phyloP scores from a whole-genome alignment of 2,329 filamentous ascomycete species.

The Endocalyx cinctus region DNA sequence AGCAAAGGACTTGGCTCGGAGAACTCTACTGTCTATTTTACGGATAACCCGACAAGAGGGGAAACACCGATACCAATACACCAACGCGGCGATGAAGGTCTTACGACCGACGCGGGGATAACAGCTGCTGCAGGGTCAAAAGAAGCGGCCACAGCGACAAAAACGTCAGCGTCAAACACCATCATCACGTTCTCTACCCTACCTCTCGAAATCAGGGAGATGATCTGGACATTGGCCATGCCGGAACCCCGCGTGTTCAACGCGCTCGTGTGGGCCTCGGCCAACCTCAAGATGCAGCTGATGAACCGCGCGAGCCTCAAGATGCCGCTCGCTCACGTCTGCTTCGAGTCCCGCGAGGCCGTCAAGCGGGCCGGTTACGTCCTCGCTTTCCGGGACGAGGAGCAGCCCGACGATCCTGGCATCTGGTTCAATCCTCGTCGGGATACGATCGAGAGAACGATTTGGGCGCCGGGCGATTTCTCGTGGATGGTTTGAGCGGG shows the following conservation, averaged over 20 bases:
- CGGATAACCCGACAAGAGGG: too few species aligned
- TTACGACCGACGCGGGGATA: too few species aligned
- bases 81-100: too few species aligned
- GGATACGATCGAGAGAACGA: constrained; percentile 20
- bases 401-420: constrained; percentile 20
- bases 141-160: too few species aligned
- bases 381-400: constrained; percentile 21
- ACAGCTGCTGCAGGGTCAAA: too few species aligned
- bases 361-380: constrained; percentile 20
- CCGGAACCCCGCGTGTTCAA: constrained; percentile 19
- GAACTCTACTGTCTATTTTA: too few species aligned
- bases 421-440: constrained; percentile 21
- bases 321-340: constrained; percentile 21
- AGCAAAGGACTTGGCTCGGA: too few species aligned
- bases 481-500: too few species aligned
- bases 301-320: constrained; percentile 17
- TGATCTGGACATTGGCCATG: constrained; percentile 23
- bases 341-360: constrained; percentile 22
- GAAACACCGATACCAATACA: too few species aligned
- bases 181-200: constrained; percentile 19
- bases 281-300: constrained; percentile 18
- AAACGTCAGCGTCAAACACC: too few species aligned
- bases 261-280: constrained; percentile 18
- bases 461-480: constrained; percentile 22
- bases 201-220: constrained; percentile 21